phyloP scores from a whole-genome alignment of 495 filamentous ascomycete species.

The Neurospora terricola region DNA sequence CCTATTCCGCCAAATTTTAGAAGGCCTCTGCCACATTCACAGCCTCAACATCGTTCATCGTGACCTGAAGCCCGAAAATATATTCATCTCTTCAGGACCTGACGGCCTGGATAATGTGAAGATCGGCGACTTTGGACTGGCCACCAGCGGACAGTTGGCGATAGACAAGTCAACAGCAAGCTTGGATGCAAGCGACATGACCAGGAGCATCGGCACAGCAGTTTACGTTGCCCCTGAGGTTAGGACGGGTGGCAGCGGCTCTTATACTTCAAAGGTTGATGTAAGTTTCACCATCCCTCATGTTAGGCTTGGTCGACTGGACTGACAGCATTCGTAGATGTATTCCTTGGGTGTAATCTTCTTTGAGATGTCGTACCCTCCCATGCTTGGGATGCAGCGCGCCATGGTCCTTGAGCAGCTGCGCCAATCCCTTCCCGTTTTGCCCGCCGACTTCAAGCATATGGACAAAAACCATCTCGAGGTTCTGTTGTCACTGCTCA shows the following conservation, averaged over 20 bases:
- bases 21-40: constrained; percentile 87
- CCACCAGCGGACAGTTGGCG: constrained; percentile 71
- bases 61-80: constrained; percentile 95
- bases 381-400: constrained; percentile 82
- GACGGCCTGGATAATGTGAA: constrained; percentile 81
- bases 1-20: constrained; percentile 80
- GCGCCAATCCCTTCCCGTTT: constrained; percentile 52
- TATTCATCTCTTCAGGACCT: constrained; percentile 59
- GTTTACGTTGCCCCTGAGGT: constrained; percentile 94
- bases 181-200: constrained; percentile 43
- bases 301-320: background rate
- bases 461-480: constrained; percentile 60
- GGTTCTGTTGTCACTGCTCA: constrained; percentile 73
- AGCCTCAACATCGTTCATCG: constrained; percentile 87
- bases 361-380: constrained; percentile 88
- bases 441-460: constrained; percentile 69
- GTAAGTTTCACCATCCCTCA: constrained; percentile 34
- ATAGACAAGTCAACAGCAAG: constrained; percentile 56
- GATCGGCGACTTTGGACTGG: constrained; percentile 93
- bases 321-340: constrained; percentile 50
- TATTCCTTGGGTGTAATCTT: constrained; percentile 96
- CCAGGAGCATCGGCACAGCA: constrained; percentile 86
- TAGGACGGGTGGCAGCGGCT: constrained; percentile 55
- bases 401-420: constrained; percentile 63
- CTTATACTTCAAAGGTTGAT: constrained; percentile 90